A percentile compares a stretch with the other conserved stretches of the same genome.
Evolutionary conservation across 352 stramenopile genomes (phyloP).

Genomic region (Globisporangium yorkense): DNA sequence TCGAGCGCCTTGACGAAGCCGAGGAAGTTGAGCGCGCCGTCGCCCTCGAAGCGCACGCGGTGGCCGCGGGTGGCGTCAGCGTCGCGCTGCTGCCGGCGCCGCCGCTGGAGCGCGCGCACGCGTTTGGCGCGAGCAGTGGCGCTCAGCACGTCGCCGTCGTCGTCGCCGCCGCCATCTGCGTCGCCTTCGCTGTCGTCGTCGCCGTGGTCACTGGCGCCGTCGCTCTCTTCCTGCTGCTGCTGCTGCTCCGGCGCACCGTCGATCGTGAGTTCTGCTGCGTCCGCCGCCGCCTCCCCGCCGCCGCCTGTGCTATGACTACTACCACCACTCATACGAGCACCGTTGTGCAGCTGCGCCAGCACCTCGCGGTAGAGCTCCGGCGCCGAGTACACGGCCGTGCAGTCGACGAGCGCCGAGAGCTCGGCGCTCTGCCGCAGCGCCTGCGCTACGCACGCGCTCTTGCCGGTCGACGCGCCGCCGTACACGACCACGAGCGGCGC

Average conservation of each 20-base stretch:
- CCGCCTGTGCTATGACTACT: no score
- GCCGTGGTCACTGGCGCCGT: neutral
- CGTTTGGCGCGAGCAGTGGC: neutral
- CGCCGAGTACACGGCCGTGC: slow-evolving; percentile 54
- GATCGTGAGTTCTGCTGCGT: slow-evolving; percentile 7
- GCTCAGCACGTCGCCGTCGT: neutral
- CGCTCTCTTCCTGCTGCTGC: slow-evolving; percentile 1
- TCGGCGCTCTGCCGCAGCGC: slow-evolving; percentile 25
- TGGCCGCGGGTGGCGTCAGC: neutral
- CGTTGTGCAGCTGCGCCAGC: slow-evolving; percentile 44
- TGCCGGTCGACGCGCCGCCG: slow-evolving; percentile 70
- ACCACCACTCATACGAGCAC: neutral
- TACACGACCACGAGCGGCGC: slow-evolving; percentile 65
- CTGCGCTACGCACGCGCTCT: slow-evolving; percentile 51
- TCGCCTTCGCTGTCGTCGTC: neutral
- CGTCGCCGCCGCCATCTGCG: neutral
- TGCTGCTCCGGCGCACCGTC: neutral
- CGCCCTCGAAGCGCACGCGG: slow-evolving; percentile 22
- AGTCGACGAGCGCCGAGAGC: slow-evolving; percentile 58
- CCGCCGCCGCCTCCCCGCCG: neutral
- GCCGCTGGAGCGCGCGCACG: neutral
- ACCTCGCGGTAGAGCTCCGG: slow-evolving; percentile 72
- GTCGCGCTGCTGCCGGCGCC: slow-evolving; percentile 7
- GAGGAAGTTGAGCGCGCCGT: slow-evolving; percentile 63
- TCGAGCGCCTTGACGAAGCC: slow-evolving; percentile 62